phyloP scores from a whole-genome alignment of 352 stramenopile genomes.

The Globisporangium mamillatum region DNA sequence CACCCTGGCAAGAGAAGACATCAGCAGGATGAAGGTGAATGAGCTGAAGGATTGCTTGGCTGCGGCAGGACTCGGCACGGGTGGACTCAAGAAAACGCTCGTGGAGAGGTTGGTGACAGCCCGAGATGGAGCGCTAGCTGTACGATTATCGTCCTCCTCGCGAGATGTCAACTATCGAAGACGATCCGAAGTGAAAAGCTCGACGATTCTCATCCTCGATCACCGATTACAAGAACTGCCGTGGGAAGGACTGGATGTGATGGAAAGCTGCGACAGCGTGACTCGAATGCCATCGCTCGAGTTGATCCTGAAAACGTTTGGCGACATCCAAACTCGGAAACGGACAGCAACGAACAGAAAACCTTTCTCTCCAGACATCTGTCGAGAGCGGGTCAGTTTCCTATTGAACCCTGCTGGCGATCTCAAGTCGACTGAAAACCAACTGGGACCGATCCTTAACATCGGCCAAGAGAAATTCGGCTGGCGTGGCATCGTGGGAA shows the following conservation, averaged over 20 bases:
- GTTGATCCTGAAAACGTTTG: constrained; percentile 39
- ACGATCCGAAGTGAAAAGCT: background rate
- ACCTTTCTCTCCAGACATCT: constrained; percentile 10
- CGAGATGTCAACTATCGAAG: background rate
- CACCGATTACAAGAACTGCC: constrained; percentile 68
- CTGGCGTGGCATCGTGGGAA: constrained; percentile 53
- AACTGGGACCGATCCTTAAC: constrained; percentile 54
- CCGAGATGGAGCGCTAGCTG: constrained; percentile 22
- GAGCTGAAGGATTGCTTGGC: constrained; percentile 42
- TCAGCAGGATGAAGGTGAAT: constrained; percentile 39
- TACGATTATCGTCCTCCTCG: constrained; percentile 6
- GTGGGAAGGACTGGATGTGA: constrained; percentile 75
- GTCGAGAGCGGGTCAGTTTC: constrained; percentile 43
- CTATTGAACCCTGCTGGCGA: constrained; percentile 77
- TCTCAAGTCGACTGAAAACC: constrained; percentile 57
- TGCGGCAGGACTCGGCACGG: constrained; percentile 25
- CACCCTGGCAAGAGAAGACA: constrained; percentile 26
- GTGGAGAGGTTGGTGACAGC: constrained; percentile 36
- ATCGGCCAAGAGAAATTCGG: constrained; percentile 25
- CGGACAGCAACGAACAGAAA: background rate
- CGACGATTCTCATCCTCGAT: constrained; percentile 69
- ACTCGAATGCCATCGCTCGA: constrained; percentile 79
- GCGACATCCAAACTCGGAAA: background rate
- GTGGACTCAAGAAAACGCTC: constrained; percentile 54
- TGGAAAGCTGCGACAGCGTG: constrained; percentile 36